phyloP scores from a whole-genome alignment of 2,329 filamentous ascomycete species.

The Tympanopsis confertula region DNA sequence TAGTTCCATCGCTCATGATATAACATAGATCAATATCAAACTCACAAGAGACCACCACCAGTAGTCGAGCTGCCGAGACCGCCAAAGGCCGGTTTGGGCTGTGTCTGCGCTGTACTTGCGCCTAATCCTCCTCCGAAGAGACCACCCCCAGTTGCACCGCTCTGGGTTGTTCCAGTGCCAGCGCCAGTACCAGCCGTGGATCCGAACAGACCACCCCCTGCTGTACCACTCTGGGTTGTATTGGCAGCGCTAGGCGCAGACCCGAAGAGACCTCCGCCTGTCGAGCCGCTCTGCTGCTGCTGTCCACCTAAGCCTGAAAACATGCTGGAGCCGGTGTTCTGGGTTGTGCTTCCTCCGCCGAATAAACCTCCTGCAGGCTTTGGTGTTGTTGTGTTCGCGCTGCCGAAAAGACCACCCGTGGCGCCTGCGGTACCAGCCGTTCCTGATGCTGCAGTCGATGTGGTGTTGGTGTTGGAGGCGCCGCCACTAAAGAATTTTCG shows the following conservation, averaged over 20 bases:
- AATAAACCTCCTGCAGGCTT: neutral
- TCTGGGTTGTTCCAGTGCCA: conserved; percentile 8
- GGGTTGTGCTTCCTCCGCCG: neutral
- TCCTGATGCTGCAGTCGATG: neutral
- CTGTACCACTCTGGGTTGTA: neutral
- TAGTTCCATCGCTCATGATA: no score
- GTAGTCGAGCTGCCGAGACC: conserved; percentile 9
- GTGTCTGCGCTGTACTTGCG: conserved; percentile 3
- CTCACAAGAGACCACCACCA: conserved; percentile 20
- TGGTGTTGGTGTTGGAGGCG: neutral
- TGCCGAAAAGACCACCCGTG: neutral
- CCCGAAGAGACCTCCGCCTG: conserved; percentile 1
- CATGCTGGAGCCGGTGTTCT: neutral
- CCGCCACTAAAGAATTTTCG: neutral
- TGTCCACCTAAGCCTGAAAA: conserved; percentile 7
- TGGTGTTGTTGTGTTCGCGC: neutral
- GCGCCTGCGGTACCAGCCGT: no score
- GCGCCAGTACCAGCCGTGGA: conserved; percentile 7
- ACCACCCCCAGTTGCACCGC: conserved; percentile 12
- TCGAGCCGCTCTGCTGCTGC: conserved; percentile 12
- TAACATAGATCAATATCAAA: conserved; percentile 1
- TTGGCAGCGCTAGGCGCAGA: no score
- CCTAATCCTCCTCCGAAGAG: conserved; percentile 17
- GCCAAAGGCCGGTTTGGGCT: neutral
- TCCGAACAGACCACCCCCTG: conserved; percentile 16